A percentile compares a stretch with the other conserved stretches of the same genome.
These are phyloP conservation scores for Saccharum spontaneum DNA, from an alignment of 176 grass and related monocot species.

Conservation along the genomic window DNA sequence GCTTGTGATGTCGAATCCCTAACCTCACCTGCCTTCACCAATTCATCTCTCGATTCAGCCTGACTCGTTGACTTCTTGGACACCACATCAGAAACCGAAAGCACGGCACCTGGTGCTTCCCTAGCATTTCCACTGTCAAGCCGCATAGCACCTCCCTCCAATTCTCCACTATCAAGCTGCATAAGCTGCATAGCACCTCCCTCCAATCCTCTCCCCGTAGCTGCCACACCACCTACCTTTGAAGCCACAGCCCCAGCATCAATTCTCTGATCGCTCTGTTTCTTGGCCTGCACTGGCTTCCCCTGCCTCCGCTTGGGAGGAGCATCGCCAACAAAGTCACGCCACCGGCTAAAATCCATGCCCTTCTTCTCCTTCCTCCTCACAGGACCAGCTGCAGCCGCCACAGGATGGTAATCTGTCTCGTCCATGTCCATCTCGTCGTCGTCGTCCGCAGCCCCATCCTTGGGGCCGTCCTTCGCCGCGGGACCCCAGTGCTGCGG, in stretches of 20 bases:
- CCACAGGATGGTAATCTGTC: constrained; percentile 38
- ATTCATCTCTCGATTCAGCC: not conserved
- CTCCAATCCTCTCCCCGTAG: not conserved
- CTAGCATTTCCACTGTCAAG: not conserved
- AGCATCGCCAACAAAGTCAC: constrained; percentile 46
- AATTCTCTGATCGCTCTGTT: constrained; percentile 13
- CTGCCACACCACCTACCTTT: not conserved
- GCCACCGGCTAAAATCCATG: constrained; percentile 77
- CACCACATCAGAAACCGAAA: constrained; percentile 14
- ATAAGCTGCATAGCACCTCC: not conserved
- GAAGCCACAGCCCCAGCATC: not conserved
- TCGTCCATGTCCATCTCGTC: constrained; percentile 60
- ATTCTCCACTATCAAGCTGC: not conserved
- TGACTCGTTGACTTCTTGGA: not conserved
- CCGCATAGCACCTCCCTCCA: not conserved
- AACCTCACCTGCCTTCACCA: not conserved
- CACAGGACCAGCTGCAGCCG: constrained; percentile 50
- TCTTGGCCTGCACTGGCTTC: constrained; percentile 25
- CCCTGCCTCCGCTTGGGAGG: constrained; percentile 42
- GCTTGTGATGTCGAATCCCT: not conserved
- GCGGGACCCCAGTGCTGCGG: constrained; percentile 61
- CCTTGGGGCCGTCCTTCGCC: not conserved
- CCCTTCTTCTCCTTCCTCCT: constrained; percentile 81
- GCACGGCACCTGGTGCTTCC: not conserved
- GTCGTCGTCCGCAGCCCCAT: constrained; percentile 34